Conservation (phyloP, 768 basidiomycete genomes). For the Termitomyces sp. region DNA sequence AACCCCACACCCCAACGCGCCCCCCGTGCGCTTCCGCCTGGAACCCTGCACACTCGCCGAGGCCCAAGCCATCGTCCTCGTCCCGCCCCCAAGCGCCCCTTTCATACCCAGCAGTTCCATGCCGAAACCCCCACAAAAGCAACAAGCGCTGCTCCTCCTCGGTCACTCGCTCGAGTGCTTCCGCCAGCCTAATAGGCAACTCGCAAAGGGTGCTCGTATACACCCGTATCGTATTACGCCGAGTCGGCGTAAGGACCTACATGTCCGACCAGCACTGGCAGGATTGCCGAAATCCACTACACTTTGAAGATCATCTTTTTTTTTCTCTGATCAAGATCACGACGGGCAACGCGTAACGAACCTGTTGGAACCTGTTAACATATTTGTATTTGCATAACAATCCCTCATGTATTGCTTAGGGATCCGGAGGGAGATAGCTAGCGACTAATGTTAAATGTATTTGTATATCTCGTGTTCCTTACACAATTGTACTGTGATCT, state of each 20-base stretch:
- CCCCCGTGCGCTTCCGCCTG: constrained; percentile 25
- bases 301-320: constrained; percentile 4
- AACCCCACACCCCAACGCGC: constrained; percentile 17
- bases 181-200: constrained; percentile 38
- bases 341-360: background rate
- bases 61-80: constrained; percentile 52
- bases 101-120: constrained; percentile 20
- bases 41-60: constrained; percentile 50
- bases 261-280: constrained; percentile 5
- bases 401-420: constrained; percentile 10
- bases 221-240: constrained; percentile 57
- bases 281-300: background rate
- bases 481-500: background rate
- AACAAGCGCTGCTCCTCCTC: constrained; percentile 44
- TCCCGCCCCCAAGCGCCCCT: constrained; percentile 33
- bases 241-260: constrained; percentile 11
- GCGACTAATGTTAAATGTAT: background rate
- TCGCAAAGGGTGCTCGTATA: constrained; percentile 47
- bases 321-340: background rate
- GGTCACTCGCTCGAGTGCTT: constrained; percentile 48
- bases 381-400: constrained; percentile 18
- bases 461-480: background rate
- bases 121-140: constrained; percentile 12
- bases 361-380: constrained; percentile 8
- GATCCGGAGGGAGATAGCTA: background rate